Base-by-base conservation (phyloP, 140 eudicot species). In the Flaveria floridana region DNA sequence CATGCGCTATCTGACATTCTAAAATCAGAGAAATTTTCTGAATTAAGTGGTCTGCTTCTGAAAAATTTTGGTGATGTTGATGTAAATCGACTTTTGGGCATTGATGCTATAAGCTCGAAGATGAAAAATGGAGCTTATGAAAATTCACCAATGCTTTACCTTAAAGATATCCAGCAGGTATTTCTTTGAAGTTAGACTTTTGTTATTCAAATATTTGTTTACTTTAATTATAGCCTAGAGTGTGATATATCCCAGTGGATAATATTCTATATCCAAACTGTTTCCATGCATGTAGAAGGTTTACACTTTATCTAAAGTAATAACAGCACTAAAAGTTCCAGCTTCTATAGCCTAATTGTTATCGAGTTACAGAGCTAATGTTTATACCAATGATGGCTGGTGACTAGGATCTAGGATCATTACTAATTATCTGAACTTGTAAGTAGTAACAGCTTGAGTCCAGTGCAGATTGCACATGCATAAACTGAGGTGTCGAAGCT, bases 111-210 rank as follows among this genome's bases (percentile, higher is more conserved):
- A 78, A 74, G 83, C 78, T 67, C 82, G 56, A 88, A 88, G 87
- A 85, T 94, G 82, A 81, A 86, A 75, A 91, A 74, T 59, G 89
- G 87, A 72, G 86, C 82, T 42, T 90, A 94, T 81, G 95, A 90
- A 82, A 80, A 64, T 46, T 85, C 90, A 48, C 91, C 97, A 63
- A 8, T 48, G 74, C 87, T 82, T 72, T 87, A 82, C 81, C 82
- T 85, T 59, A 85, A 83, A 8, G 99, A 94, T 79, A 79, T 94
- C 65, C 97, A 85, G 41, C 88, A 87, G 99, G 99, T 93, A 83
- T 61, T 62, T 46, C 25, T 42, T 68, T 65, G 53, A 62, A 53
- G 13, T 72, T 76, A 41, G 12, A 30, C 68, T 55, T 19, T 19
- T 25, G 37, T 25, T 52, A 39, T 42, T 41, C 47, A 65, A 48